Evolutionary conservation across 108 stramenopile species (phyloP).

Genomic region (Nitzschia inconspicua): DNA sequence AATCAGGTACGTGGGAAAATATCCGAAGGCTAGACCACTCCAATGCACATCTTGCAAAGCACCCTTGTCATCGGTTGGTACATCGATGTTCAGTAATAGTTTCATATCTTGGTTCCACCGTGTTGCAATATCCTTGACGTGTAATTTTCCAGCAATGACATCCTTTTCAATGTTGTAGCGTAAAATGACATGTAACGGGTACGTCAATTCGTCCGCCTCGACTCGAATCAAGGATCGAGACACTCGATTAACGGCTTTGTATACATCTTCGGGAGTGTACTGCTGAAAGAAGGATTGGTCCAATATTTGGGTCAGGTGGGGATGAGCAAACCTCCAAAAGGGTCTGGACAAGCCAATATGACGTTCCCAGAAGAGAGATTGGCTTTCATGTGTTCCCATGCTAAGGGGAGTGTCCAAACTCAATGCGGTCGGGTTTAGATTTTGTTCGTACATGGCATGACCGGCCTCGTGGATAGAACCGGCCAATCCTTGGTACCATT

Average conservation of each 20-base stretch:
- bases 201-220: constrained; percentile 91
- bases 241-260: constrained; percentile 76
- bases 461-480: constrained; percentile 91
- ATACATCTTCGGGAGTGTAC: constrained; percentile 62
- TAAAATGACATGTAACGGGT: constrained; percentile 90
- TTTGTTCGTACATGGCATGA: constrained; percentile 93
- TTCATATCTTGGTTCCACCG: constrained; percentile 85
- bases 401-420: constrained; percentile 57
- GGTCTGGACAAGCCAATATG: constrained; percentile 68
- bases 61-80: constrained; percentile 75
- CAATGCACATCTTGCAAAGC: constrained; percentile 92
- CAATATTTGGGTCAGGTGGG: constrained; percentile 57
- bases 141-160: constrained; percentile 65
- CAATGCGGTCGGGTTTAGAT: constrained; percentile 39
- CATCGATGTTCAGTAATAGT: constrained; percentile 64
- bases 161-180: constrained; percentile 85
- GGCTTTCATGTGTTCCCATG: constrained; percentile 92
- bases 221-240: constrained; percentile 75
- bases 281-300: constrained; percentile 23
- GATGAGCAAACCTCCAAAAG: constrained; percentile 73
- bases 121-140: constrained; percentile 65
- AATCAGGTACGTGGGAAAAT: constrained; percentile 92
- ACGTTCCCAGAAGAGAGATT: constrained; percentile 90
- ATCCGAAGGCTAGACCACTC: constrained; percentile 75
- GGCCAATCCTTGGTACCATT: constrained; percentile 86